Conservation (phyloP, 805 yeast species). For the Teunomyces pallodes region DNA sequence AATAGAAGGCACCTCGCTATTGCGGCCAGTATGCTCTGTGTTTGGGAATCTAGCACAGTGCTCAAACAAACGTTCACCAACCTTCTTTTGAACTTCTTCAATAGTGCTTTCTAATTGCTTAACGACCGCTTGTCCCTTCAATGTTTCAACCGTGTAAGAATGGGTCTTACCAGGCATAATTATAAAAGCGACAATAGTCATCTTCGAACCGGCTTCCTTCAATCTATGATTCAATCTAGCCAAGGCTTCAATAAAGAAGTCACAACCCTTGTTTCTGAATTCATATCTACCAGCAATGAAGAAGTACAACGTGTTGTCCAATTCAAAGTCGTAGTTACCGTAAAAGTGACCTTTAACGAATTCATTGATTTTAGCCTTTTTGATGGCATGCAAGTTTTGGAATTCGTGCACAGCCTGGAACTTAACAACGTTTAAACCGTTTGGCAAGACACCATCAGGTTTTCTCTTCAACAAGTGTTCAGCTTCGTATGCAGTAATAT, state of each 20-base stretch:
- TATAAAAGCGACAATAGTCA: slow-evolving; percentile 94
- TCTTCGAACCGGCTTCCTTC: slow-evolving; percentile 76
- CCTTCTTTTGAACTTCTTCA: slow-evolving; percentile 78
- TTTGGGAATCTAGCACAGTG: slow-evolving; percentile 72
- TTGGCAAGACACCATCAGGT: slow-evolving; percentile 97
- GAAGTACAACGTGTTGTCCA: slow-evolving; percentile 90
- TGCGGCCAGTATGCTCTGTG: slow-evolving; percentile 17
- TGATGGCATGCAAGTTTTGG: slow-evolving; percentile 90
- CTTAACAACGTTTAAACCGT: slow-evolving; percentile 92
- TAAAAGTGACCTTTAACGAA: slow-evolving; percentile 96
- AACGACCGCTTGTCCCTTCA: slow-evolving; percentile 94
- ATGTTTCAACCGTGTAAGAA: slow-evolving; percentile 92
- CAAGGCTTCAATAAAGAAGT: slow-evolving; percentile 86
- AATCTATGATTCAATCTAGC: slow-evolving; percentile 89
- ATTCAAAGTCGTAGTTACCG: slow-evolving; percentile 92
- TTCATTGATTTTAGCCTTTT: slow-evolving; percentile 89
- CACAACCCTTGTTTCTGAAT: slow-evolving; percentile 95
- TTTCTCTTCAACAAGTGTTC: slow-evolving; percentile 91
- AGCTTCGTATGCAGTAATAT: slow-evolving; percentile 93
- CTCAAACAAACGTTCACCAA: slow-evolving; percentile 85
- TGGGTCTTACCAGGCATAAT: slow-evolving; percentile 97
- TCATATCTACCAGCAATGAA: slow-evolving; percentile 98
- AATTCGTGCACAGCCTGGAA: slow-evolving; percentile 97
- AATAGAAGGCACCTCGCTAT: slow-evolving; percentile 65
- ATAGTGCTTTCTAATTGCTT: slow-evolving; percentile 87